Base-by-base conservation (phyloP, 2,329 filamentous ascomycete genomes). In the Diatrype stigma region DNA sequence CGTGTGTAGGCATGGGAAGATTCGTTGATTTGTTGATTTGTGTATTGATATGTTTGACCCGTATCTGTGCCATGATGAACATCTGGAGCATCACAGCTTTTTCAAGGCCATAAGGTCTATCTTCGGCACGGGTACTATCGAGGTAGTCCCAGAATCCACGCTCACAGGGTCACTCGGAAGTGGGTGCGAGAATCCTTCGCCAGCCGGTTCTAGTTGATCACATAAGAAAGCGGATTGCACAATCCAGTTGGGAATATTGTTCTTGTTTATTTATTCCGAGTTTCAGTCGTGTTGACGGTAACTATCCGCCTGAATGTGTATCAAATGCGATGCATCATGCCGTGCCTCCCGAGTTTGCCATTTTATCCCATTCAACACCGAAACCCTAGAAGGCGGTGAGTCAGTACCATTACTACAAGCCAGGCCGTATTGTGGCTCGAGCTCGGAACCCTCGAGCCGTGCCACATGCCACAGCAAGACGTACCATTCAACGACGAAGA, bases 21-120 rank as follows among this genome's bases (percentile, higher is more conserved):
- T 42, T 45, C 17, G 10, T n/a, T n/a, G n/a, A n/a, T n/a, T n/a
- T n/a, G n/a, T n/a, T n/a, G n/a, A n/a, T n/a, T n/a, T 23, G 12
- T 45, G 16, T 17, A 38, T 16, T 46, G 4, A 53, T 37, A 74
- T 84, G 78, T 84, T 61, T 74, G 79, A 74, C 80, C 79, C 78
- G 81, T 84, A 84, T 84, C 81, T 84, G 81, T 84, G 80, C 81
- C 74, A 73, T 79, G 73, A 71, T 73, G 74, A 70, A 69, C 61
- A 61, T 64, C 79, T 83, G 69, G 68, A 70, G 66, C 71, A 73
- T 72, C 74, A 80, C 78, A 68, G 80, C 79, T 84, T 83, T 82
- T 81, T 76, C 71, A 74, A 77, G 77, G 79, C 73, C 78, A 74
- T 37, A 44, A n/a, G 54, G 53, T 80, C 64, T 66, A 80, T 84